These are phyloP conservation scores for Ophiobolus disseminans DNA, from an alignment of 2,329 filamentous ascomycete genomes.

Conservation along the genomic window DNA sequence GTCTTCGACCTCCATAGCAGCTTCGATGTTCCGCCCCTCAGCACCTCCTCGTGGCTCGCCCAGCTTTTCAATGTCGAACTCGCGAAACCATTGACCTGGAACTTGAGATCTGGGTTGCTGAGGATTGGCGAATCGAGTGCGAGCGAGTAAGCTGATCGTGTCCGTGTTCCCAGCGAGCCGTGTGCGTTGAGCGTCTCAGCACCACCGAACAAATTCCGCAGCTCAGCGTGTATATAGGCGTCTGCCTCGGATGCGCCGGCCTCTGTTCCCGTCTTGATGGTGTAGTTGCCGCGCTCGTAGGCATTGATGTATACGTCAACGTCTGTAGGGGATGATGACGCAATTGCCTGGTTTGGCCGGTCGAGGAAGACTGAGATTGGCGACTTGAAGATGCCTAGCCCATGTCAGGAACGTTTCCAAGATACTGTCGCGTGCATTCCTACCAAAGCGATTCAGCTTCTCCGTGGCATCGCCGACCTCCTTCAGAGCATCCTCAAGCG, in stretches of 20 bases:
- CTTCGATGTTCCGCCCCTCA: slow-evolving; percentile 78
- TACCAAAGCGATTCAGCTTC: slow-evolving; percentile 83
- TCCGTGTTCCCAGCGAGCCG: slow-evolving; percentile 86
- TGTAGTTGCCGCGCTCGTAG: slow-evolving; percentile 79
- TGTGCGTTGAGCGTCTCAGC: slow-evolving; percentile 89
- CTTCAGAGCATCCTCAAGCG: slow-evolving; percentile 75
- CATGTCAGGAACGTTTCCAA: slow-evolving; percentile 20
- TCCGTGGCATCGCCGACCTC: slow-evolving; percentile 74
- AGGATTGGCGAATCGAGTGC: slow-evolving; percentile 82
- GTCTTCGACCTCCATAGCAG: slow-evolving; percentile 73
- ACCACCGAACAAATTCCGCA: slow-evolving; percentile 93
- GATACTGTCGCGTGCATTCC: slow-evolving; percentile 24
- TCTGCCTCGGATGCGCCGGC: slow-evolving; percentile 93
- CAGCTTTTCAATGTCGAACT: slow-evolving; percentile 89
- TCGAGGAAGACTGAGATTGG: slow-evolving; percentile 84
- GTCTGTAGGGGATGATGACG: slow-evolving; percentile 75
- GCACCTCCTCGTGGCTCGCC: slow-evolving; percentile 90
- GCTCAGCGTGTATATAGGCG: slow-evolving; percentile 84
- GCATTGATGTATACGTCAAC: slow-evolving; percentile 81
- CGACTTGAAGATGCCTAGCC: slow-evolving; percentile 81
- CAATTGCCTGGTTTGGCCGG: slow-evolving; percentile 71
- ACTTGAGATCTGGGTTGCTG: slow-evolving; percentile 80
- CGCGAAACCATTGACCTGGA: slow-evolving; percentile 80
- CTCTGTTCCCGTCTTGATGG: slow-evolving; percentile 93
- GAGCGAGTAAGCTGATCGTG: slow-evolving; percentile 88